Conservation (phyloP, 495 filamentous ascomycete genomes). For the Aspergillus incahuasiensis region DNA sequence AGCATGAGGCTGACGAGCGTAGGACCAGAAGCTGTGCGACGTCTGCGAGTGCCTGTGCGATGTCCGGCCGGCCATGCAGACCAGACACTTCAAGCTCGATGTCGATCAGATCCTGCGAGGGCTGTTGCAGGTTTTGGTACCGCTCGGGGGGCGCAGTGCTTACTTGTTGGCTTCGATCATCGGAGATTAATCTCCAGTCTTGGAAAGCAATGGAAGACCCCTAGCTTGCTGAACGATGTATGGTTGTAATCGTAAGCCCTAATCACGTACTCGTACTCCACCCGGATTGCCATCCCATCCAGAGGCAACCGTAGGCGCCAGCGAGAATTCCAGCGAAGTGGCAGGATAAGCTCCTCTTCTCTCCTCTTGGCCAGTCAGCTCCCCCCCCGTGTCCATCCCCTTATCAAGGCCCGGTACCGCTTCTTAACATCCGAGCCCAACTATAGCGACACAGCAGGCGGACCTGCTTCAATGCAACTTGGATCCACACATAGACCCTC, state of each 20-base stretch:
- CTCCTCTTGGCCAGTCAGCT: constrained; percentile 1
- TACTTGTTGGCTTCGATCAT: not conserved
- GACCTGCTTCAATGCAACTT: not conserved
- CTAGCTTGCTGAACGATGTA: not conserved
- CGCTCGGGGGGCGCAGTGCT: not conserved
- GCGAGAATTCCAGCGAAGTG: constrained; percentile 7
- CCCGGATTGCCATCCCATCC: not conserved
- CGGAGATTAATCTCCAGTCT: not conserved
- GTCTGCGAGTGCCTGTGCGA: constrained; percentile 10
- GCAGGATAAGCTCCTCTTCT: not conserved
- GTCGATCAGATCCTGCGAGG: not conserved
- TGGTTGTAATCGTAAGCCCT: not conserved
- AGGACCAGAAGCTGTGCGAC: constrained; percentile 6
- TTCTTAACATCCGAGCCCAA: not conserved
- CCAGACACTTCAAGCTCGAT: not conserved
- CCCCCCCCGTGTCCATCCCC: not conserved
- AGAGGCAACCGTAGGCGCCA: not conserved
- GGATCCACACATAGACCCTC: not conserved
- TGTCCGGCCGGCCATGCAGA: not conserved
- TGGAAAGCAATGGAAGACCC: not conserved
- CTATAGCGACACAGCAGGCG: not conserved
- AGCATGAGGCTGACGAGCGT: not conserved
- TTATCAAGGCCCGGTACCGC: not conserved
- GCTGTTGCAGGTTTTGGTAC: not conserved
- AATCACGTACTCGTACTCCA: not conserved